Conservation (phyloP, 441 rosid genomes). For the Metrosideros polymorpha region DNA sequence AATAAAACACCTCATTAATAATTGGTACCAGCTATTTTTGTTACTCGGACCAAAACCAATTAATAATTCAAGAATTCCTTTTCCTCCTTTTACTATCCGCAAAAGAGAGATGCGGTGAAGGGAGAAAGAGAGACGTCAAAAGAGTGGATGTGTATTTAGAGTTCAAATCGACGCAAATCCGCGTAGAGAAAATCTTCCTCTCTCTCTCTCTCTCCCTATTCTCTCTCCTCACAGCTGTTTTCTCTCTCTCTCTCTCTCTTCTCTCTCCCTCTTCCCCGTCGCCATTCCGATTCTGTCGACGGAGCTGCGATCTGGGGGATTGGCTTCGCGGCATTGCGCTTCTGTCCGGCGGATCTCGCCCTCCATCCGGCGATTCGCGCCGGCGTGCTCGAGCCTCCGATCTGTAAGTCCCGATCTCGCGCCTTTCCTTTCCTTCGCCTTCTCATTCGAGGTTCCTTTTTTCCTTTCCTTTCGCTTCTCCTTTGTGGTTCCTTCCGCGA, state of each 20-base stretch:
- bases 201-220: neutral
- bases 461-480: neutral
- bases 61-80: neutral
- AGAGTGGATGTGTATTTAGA: neutral
- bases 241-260: neutral
- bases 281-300: neutral
- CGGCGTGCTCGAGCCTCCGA: neutral
- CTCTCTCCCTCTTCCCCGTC: neutral
- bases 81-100: neutral
- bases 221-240: neutral
- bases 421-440: neutral
- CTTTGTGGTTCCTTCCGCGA: neutral
- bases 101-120: neutral
- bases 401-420: conserved; percentile 1
- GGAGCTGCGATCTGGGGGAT: neutral
- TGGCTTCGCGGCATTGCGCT: neutral
- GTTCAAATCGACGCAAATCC: neutral
- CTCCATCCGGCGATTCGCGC: neutral
- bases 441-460: too few relatives aligned
- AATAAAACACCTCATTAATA: too few relatives aligned
- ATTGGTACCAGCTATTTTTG: neutral
- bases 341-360: neutral
- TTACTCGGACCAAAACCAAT: accelerated
- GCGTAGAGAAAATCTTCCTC: neutral
- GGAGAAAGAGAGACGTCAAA: neutral